Percentiles rank a stretch among this genome's conserved stretches.
Evolutionary conservation across 345 rosid species (phyloP).

Genomic region (Linum tenue): DNA sequence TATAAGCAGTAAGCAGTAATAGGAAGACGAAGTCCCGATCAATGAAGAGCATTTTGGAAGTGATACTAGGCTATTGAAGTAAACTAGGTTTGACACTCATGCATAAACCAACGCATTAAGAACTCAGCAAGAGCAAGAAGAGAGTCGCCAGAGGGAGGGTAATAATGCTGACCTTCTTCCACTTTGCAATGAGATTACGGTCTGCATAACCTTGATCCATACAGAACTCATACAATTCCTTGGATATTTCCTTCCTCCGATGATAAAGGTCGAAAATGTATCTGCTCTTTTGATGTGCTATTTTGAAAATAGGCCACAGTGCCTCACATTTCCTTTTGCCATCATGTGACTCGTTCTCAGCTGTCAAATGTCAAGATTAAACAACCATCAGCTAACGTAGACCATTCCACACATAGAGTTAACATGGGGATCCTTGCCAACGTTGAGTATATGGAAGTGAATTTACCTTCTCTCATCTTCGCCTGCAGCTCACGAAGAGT

Average conservation of each 20-base stretch:
- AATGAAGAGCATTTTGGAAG: no score
- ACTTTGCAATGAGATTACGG: constrained; percentile 54
- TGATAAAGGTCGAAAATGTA: constrained; percentile 58
- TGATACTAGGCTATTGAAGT: no score
- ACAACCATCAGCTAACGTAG: not conserved
- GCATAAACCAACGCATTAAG: not conserved
- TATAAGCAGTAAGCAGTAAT: no score
- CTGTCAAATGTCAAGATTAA: constrained; percentile 24
- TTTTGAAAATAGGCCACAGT: constrained; percentile 71
- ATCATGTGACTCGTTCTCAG: constrained; percentile 70
- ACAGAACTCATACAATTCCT: constrained; percentile 67
- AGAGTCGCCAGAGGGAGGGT: constrained; percentile 1
- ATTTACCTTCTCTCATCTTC: constrained; percentile 74
- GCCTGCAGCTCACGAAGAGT: constrained; percentile 54
- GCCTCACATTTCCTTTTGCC: constrained; percentile 77
- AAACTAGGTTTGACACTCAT: not conserved
- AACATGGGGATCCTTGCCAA: not conserved
- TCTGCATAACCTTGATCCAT: constrained; percentile 69
- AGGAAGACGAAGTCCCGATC: no score
- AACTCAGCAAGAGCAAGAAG: not conserved
- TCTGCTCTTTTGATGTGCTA: constrained; percentile 68
- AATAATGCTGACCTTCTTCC: constrained; percentile 40
- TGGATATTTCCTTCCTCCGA: constrained; percentile 56
- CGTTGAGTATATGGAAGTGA: no score
- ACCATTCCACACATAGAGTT: not conserved